Conservation (phyloP, 129 eudicot species). For the Sambucus nigra region DNA sequence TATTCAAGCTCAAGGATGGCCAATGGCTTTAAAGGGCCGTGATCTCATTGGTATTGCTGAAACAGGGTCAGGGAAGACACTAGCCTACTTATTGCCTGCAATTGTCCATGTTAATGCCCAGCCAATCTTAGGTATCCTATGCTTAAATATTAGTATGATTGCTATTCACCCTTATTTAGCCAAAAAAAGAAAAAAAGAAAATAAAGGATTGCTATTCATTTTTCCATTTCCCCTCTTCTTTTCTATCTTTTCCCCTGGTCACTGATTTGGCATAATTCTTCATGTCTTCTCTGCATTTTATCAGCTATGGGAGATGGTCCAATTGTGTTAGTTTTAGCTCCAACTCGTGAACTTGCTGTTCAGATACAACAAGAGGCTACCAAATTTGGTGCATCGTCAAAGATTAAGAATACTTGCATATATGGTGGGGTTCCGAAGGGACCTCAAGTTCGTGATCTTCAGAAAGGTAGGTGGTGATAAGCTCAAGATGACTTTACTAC, state of each 20-base stretch:
- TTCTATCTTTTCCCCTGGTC: background rate
- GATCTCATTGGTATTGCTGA: conserved; percentile 99
- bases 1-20: conserved; percentile 99
- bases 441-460: conserved; percentile 99
- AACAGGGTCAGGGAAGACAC: conserved; percentile 99
- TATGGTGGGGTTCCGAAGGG: conserved; percentile 99
- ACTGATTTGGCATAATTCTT: background rate
- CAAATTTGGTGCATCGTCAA: conserved; percentile 95
- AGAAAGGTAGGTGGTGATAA: conserved; percentile 99
- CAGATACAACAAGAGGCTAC: conserved; percentile 98
- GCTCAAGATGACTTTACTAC: conserved; percentile 99
- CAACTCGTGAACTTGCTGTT: conserved; percentile 98
- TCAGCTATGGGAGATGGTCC: conserved; percentile 98
- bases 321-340: conserved; percentile 91
- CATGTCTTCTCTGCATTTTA: conserved; percentile 5
- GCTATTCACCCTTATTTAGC: no score
- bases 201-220: no score
- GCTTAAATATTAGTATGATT: background rate
- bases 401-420: conserved; percentile 94
- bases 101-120: conserved; percentile 98
- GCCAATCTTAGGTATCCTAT: conserved; percentile 80
- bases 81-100: conserved; percentile 83
- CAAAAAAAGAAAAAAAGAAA: no score
- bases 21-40: conserved; percentile 98
- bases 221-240: background rate